Conservation (phyloP, 495 filamentous ascomycete genomes). For the Aspergillus heteromorphus region DNA sequence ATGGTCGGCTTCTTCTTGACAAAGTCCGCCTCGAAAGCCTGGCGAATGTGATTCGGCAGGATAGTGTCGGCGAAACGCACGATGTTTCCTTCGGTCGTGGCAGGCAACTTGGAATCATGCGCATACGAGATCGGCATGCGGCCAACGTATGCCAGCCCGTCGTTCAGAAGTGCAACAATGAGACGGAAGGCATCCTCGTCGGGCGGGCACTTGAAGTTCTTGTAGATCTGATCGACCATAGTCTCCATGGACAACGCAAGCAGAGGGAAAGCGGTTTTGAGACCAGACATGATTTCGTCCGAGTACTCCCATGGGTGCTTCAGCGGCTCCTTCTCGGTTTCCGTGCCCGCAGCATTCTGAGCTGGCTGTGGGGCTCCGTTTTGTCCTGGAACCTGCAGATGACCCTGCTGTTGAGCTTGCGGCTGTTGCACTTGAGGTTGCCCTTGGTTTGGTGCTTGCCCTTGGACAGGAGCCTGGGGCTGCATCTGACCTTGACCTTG, state of each 20-base stretch:
- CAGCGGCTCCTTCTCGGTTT: constrained; percentile 39
- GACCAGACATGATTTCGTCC: constrained; percentile 86
- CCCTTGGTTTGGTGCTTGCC: constrained; percentile 22
- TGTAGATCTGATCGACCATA: constrained; percentile 97
- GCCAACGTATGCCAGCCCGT: constrained; percentile 82
- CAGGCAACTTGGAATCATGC: constrained; percentile 83
- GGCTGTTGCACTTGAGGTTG: constrained; percentile 24
- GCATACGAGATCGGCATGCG: constrained; percentile 80
- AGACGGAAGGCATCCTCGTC: constrained; percentile 97
- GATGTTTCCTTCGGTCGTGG: constrained; percentile 90
- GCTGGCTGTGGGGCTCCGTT: constrained; percentile 26
- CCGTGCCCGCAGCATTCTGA: constrained; percentile 14
- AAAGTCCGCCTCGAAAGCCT: constrained; percentile 94
- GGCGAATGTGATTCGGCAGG: constrained; percentile 83
- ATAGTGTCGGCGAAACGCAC: constrained; percentile 95
- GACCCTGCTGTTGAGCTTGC: constrained; percentile 30
- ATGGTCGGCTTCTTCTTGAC: constrained; percentile 89
- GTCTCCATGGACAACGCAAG: constrained; percentile 98
- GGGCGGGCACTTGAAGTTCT: constrained; percentile 97
- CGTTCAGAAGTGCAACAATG: constrained; percentile 95
- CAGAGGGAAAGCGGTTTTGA: constrained; percentile 94
- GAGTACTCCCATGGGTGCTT: constrained; percentile 94
- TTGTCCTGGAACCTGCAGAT: constrained; percentile 40
- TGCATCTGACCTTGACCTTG: constrained; percentile 20
- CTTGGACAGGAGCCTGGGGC: constrained; percentile 22